These are phyloP conservation scores for Leucaena leucocephala DNA, from an alignment of 306 rosid species.

Conservation along the genomic window DNA sequence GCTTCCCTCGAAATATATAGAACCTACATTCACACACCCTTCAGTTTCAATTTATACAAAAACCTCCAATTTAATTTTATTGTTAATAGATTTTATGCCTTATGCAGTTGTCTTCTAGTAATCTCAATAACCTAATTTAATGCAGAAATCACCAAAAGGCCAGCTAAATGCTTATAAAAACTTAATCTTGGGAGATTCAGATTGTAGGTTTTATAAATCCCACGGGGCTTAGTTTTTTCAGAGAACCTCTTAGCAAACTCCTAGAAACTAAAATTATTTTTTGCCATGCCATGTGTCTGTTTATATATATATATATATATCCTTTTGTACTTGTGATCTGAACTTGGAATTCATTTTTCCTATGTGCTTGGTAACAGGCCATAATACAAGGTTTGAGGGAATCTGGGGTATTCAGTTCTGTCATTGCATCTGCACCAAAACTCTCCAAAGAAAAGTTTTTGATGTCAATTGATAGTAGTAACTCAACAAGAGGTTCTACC, in stretches of 20 bases:
- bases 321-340: neutral
- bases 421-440: constrained; percentile 75
- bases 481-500: constrained; percentile 66
- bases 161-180: neutral
- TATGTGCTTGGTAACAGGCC: constrained; percentile 50
- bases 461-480: constrained; percentile 70
- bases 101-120: neutral
- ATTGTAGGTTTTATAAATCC: neutral
- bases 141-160: neutral
- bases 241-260: neutral
- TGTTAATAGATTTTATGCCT: neutral
- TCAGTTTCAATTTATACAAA: neutral
- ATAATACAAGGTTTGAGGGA: constrained; percentile 85
- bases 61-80: neutral
- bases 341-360: constrained; percentile 16
- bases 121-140: neutral
- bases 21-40: neutral
- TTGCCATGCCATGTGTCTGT: too few species aligned
- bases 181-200: neutral
- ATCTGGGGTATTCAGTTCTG: constrained; percentile 87
- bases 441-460: constrained; percentile 79
- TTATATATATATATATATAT: too few species aligned
- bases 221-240: neutral
- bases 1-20: neutral
- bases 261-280: neutral